Evolutionary conservation across 495 filamentous ascomycete genomes (phyloP).

Genomic region (Hypoxylon fragiforme): DNA sequence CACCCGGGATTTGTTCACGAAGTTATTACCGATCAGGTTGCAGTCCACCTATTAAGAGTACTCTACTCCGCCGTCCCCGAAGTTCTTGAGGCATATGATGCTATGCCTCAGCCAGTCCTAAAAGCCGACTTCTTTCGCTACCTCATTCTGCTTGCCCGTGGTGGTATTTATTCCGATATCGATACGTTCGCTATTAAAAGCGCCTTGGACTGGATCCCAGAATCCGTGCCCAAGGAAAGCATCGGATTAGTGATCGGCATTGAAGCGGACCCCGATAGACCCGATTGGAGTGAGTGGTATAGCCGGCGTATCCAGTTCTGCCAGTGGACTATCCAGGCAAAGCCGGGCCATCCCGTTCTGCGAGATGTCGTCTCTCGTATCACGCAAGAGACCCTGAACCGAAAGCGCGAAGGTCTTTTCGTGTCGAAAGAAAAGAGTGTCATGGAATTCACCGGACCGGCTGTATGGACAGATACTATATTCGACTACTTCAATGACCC

Average conservation of each 20-base stretch:
- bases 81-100: slow-evolving; percentile 87
- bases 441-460: slow-evolving; percentile 96
- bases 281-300: slow-evolving; percentile 95
- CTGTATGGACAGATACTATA: slow-evolving; percentile 89
- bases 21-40: slow-evolving; percentile 89
- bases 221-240: slow-evolving; percentile 69
- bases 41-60: slow-evolving; percentile 76
- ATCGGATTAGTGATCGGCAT: slow-evolving; percentile 91
- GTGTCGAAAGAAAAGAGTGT: slow-evolving; percentile 73
- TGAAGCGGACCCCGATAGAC: slow-evolving; percentile 91
- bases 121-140: slow-evolving; percentile 99
- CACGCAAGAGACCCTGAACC: slow-evolving; percentile 75
- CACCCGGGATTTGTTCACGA: slow-evolving; percentile 94
- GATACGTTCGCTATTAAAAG: slow-evolving; percentile 85
- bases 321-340: slow-evolving; percentile 97
- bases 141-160: slow-evolving; percentile 87
- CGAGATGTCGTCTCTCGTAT: slow-evolving; percentile 85
- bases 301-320: slow-evolving; percentile 95
- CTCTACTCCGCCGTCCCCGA: slow-evolving; percentile 88
- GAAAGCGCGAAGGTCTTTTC: slow-evolving; percentile 71
- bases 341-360: slow-evolving; percentile 91
- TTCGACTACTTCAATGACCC: slow-evolving; percentile 93
- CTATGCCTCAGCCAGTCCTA: slow-evolving; percentile 82
- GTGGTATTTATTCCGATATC: slow-evolving; percentile 96
- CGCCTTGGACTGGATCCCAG: slow-evolving; percentile 85